Conservation (phyloP, 371 early-diverging fungal genomes). For the Ordospora pajunii region DNA sequence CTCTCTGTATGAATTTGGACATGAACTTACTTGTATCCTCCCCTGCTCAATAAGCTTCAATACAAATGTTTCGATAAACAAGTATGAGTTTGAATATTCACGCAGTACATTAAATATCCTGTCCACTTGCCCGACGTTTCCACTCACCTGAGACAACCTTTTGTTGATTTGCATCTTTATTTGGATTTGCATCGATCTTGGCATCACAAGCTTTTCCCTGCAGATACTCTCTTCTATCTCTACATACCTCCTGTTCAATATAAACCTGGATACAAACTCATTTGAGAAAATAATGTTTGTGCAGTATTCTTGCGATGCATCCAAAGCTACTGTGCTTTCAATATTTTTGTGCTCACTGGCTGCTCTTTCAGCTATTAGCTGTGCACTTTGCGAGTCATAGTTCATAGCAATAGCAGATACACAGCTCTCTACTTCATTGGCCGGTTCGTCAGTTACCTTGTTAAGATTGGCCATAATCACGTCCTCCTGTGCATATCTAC, state of each 20-base stretch:
- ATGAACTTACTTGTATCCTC: constrained; percentile 44
- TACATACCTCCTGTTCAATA: neutral
- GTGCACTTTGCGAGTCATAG: neutral
- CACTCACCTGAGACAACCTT: constrained; percentile 51
- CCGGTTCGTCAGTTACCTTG: neutral
- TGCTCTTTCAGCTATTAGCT: neutral
- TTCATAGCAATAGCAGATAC: neutral
- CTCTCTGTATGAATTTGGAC: constrained; percentile 35
- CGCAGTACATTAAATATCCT: constrained; percentile 23
- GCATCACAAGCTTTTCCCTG: neutral
- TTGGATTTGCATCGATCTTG: constrained; percentile 5
- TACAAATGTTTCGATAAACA: constrained; percentile 41
- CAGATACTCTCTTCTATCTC: constrained; percentile 13
- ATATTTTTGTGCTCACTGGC: neutral
- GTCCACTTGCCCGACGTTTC: constrained; percentile 19
- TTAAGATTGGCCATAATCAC: neutral
- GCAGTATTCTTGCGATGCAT: neutral
- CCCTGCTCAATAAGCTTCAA: constrained; percentile 46
- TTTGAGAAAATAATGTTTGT: constrained; percentile 18
- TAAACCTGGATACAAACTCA: constrained; percentile 1
- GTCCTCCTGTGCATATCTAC: neutral
- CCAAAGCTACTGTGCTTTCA: too few relatives aligned
- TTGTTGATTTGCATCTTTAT: constrained; percentile 48
- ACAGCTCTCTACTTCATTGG: neutral
- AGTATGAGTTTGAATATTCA: constrained; percentile 18